These are phyloP conservation scores for Chrysopogon serrulatus DNA, from an alignment of 176 grass and related monocot genomes.

Conservation along the genomic window DNA sequence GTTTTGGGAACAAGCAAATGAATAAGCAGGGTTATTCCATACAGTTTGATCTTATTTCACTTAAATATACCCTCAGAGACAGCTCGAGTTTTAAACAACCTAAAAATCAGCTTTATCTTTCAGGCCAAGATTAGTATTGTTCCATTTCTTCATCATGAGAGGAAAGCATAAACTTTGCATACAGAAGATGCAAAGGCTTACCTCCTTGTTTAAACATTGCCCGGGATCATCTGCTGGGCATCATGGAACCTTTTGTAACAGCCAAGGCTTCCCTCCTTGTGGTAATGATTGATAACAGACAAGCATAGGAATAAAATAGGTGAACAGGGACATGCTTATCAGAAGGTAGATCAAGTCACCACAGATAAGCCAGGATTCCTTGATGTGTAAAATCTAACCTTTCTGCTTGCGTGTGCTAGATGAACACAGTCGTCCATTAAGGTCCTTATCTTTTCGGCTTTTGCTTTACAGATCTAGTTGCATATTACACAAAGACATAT, in stretches of 20 bases:
- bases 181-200: constrained; percentile 38
- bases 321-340: neutral
- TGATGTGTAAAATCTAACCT: constrained; percentile 1
- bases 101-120: constrained; percentile 22
- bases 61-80: neutral
- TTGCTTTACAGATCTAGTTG: neutral
- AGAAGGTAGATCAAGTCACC: neutral
- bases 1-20: neutral
- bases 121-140: constrained; percentile 27
- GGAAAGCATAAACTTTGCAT: constrained; percentile 39
- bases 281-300: neutral
- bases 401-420: neutral
- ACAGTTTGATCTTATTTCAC: neutral
- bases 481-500: neutral
- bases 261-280: neutral
- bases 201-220: neutral
- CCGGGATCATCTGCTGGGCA: constrained; percentile 7
- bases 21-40: neutral
- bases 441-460: neutral
- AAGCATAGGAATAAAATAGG: neutral
- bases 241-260: constrained; percentile 16
- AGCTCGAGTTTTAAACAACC: neutral
- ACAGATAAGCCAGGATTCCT: neutral
- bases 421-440: neutral
- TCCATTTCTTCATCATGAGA: constrained; percentile 31